A percentile compares a stretch with the other conserved stretches of the same genome.
Conservation (phyloP, 2,329 filamentous ascomycete species). For the Fonsecaea nubica region DNA sequence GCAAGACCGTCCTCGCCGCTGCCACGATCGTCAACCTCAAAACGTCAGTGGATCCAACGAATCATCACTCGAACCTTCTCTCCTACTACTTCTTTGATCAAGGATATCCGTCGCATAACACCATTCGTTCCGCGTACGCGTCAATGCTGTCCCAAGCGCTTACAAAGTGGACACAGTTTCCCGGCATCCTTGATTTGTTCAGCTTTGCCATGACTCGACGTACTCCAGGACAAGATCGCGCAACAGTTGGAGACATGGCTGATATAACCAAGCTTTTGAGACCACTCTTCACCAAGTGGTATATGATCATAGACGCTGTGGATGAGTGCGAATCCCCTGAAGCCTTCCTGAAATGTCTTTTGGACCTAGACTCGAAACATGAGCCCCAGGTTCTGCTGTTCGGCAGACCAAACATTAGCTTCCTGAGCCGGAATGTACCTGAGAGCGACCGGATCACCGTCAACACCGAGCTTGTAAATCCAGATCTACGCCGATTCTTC, state of each 20-base stretch:
- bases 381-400: background rate
- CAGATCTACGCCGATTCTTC: background rate
- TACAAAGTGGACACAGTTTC: background rate
- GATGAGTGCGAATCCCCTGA: background rate
- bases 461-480: background rate
- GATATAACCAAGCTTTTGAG: background rate
- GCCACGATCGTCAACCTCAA: background rate
- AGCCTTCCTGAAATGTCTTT: background rate
- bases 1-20: background rate
- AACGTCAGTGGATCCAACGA: background rate
- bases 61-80: background rate
- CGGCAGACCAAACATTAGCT: background rate
- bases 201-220: background rate
- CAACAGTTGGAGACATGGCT: background rate
- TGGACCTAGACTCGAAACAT: background rate
- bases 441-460: background rate
- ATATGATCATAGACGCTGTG: constrained; percentile 4
- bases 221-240: background rate
- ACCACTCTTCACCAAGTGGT: background rate
- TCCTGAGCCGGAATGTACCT: background rate
- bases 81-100: constrained; percentile 2
- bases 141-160: background rate
- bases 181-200: background rate
- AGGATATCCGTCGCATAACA: background rate
- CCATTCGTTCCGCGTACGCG: background rate